Percentiles rank a stretch among this genome's conserved stretches.
These are phyloP conservation scores for Mycena indigotica DNA, from an alignment of 768 basidiomycete genomes.

Conservation along the genomic window DNA sequence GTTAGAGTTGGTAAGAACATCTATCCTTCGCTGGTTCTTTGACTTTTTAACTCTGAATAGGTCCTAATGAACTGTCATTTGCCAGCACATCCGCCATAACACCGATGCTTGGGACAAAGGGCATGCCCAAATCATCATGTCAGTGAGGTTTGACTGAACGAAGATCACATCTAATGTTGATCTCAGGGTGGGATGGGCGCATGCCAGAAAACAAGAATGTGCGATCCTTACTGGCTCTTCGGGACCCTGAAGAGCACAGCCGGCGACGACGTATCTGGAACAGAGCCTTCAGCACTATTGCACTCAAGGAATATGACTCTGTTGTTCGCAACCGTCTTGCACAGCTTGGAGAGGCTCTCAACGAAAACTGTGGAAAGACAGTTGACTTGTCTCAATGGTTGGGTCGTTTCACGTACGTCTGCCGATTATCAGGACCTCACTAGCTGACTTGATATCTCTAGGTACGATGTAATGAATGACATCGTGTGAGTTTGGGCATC, in stretches of 20 bases:
- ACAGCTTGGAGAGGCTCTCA: constrained; percentile 9
- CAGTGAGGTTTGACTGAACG: background rate
- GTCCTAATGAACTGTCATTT: constrained; percentile 18
- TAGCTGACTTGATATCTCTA: constrained; percentile 5
- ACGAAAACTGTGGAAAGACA: constrained; percentile 8
- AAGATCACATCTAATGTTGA: background rate
- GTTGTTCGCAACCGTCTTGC: constrained; percentile 3
- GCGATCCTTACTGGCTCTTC: constrained; percentile 1
- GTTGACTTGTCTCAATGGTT: constrained; percentile 9
- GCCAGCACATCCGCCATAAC: constrained; percentile 4
- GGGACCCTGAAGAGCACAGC: constrained; percentile 9
- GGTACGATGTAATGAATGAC: constrained; percentile 19
- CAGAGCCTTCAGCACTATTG: constrained; percentile 9
- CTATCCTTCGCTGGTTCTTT: background rate
- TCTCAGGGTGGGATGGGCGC: constrained; percentile 15
- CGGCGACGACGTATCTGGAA: constrained; percentile 9
- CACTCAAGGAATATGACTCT: constrained; percentile 6
- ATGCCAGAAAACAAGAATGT: constrained; percentile 7
- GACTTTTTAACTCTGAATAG: background rate
- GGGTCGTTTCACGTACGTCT: constrained; percentile 6
- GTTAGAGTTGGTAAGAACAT: constrained; percentile 36
- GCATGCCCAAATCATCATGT: constrained; percentile 12
- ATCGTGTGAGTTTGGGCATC: constrained; percentile 3
- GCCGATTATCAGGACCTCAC: background rate
- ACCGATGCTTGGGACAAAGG: constrained; percentile 9